Conservation (phyloP, 1,139 yeast species). For the Komagataea norvegica region DNA sequence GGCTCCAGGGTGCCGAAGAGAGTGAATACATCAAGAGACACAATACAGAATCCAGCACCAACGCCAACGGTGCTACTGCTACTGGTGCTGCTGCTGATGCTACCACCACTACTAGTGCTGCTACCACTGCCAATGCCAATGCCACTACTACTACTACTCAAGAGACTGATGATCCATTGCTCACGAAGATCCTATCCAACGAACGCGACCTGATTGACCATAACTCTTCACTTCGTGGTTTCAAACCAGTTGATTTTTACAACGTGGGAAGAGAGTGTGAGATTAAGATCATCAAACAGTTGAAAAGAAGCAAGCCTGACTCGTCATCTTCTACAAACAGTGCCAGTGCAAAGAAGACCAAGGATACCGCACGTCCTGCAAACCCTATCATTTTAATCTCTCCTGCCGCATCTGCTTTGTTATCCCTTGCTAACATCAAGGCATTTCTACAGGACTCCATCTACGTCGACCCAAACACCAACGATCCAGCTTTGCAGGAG, state of each 20-base stretch:
- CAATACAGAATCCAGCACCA: conserved; percentile 1
- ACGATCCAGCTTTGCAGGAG: conserved; percentile 14
- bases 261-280: conserved; percentile 72
- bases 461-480: conserved; percentile 51
- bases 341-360: conserved; percentile 8
- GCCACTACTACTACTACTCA: too few species aligned
- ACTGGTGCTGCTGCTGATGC: conserved; percentile 4
- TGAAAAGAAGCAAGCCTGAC: conserved; percentile 43
- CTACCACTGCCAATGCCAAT: conserved; percentile 1
- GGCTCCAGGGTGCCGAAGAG: conserved; percentile 67
- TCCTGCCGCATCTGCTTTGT: conserved; percentile 88
- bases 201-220: conserved; percentile 76
- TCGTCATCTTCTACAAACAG: too few species aligned
- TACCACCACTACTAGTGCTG: not conserved
- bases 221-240: conserved; percentile 74
- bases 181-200: conserved; percentile 47
- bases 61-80: not conserved
- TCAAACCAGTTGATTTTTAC: conserved; percentile 67
- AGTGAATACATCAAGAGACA: conserved; percentile 44
- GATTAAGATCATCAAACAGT: conserved; percentile 51
- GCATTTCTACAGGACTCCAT: conserved; percentile 74
- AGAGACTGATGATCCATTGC: conserved; percentile 45
- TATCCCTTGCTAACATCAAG: conserved; percentile 78
- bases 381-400: conserved; percentile 93
- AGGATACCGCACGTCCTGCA: conserved; percentile 17